phyloP scores from a whole-genome alignment of 495 filamentous ascomycete species.

The Penicillium turbatum region DNA sequence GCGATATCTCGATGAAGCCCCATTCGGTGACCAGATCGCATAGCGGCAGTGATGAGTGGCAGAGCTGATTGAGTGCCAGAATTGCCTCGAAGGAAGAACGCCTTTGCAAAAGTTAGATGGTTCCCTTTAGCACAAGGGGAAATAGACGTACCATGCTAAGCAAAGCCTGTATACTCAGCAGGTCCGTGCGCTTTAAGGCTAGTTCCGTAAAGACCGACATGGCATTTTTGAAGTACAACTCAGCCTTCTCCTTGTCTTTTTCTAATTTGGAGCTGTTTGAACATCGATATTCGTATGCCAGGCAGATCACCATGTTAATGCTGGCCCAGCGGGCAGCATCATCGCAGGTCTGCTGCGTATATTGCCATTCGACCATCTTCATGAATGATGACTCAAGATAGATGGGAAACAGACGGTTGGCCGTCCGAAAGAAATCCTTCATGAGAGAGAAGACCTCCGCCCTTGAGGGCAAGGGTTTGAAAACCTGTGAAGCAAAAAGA shows the following conservation, averaged over 20 bases:
- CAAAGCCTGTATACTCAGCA: conserved; percentile 89
- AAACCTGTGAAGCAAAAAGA: conserved; percentile 76
- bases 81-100: conserved; percentile 89
- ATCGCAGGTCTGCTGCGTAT: conserved; percentile 83
- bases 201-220: conserved; percentile 87
- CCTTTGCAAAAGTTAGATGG: conserved; percentile 35
- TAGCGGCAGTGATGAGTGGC: conserved; percentile 85
- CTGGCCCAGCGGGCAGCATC: conserved; percentile 96
- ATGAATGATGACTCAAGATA: conserved; percentile 96
- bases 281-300: conserved; percentile 82
- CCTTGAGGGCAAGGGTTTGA: conserved; percentile 72
- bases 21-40: conserved; percentile 84
- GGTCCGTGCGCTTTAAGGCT: conserved; percentile 86
- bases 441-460: conserved; percentile 73
- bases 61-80: conserved; percentile 88
- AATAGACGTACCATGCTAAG: conserved; percentile 67
- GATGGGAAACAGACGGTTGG: conserved; percentile 94
- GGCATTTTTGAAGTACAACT: conserved; percentile 92
- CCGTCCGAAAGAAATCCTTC: conserved; percentile 89
- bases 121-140: background rate
- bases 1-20: conserved; percentile 89
- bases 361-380: conserved; percentile 89
- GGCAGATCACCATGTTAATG: conserved; percentile 85
- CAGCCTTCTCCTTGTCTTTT: conserved; percentile 85
- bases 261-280: conserved; percentile 82